Evolutionary conservation across 2,329 filamentous ascomycete species (phyloP), one percentile per base, ranked within the genome.

Genomic region (Cladosporium oxysporum): DNA sequence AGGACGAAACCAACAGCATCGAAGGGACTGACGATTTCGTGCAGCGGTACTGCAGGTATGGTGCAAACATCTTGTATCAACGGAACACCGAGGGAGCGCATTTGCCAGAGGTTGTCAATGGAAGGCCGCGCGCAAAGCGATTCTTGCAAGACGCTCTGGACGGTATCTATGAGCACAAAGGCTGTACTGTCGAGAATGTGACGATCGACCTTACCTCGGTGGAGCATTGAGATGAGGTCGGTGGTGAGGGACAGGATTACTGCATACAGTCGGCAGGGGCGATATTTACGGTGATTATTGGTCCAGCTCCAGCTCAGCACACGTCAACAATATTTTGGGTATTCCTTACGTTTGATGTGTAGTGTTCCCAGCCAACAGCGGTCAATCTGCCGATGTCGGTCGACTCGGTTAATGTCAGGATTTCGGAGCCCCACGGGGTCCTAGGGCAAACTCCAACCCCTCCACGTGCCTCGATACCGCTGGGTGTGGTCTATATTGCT

Each of bases 41-140:
- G 0, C 62, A 75, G 0, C 69, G 72, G 16, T 84, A 81, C 64
- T 85, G 83, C 64, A 67, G 63, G 0, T 73, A 70, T 4, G 80
- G 80, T 2, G 80, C 76, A 0, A 77, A 77, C 3, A 78, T 85
- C 8, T 71, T 76, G 2, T 84, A 83, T 65, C 75, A 81, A 59
- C 75, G 81, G 4, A 83, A 85, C 66, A 76, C 73, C 1, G 70
- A 79, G 8, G 81, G 82, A 0, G 77, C 76, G 0, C 82, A 84
- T 70, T 66, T 69, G 1, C 71, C 75, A n/a, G 75, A 80, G 68
- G 69, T 69, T 5, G 69, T 72, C 4, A 76, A 77, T 49, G 78
- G 79, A 1, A 72, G 72, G 2, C 70, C 73, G 1, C 67, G 74
- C 61, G 78, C 77, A 0, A 67, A 79, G 37, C 66, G 53, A 5